Evolutionary conservation across 306 rosid genomes (phyloP).

Genomic region (Castanea crenata): DNA sequence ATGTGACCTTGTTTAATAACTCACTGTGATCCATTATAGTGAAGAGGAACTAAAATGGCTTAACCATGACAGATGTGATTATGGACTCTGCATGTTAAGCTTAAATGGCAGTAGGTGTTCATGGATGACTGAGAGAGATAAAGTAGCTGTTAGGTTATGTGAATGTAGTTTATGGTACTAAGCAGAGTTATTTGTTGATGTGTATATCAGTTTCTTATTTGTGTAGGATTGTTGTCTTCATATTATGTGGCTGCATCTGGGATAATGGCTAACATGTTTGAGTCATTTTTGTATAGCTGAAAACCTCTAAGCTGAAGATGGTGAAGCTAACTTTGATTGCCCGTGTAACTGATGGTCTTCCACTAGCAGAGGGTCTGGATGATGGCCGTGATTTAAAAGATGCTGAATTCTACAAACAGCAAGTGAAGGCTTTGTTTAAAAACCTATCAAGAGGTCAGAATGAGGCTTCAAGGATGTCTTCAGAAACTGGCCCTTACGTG

Average conservation of each 20-base stretch:
- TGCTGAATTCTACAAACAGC: slow-evolving; percentile 79
- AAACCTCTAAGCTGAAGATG: slow-evolving; percentile 56
- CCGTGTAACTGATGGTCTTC: slow-evolving; percentile 95
- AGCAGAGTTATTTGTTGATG: not conserved
- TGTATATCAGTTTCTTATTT: not conserved
- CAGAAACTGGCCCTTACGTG: slow-evolving; percentile 85
- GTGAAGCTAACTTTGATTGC: slow-evolving; percentile 97
- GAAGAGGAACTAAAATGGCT: not conserved
- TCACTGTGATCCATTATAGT: slow-evolving; percentile 6
- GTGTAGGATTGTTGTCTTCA: not conserved
- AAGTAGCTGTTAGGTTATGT: not conserved
- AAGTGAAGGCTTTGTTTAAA: slow-evolving; percentile 90
- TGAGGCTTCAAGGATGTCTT: slow-evolving; percentile 94
- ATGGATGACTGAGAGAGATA: not conserved
- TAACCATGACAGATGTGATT: not conserved
- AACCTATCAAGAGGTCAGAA: slow-evolving; percentile 83
- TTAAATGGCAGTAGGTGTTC: not conserved
- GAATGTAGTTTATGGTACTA: not conserved
- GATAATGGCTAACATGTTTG: slow-evolving; percentile 13
- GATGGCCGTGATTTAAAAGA: slow-evolving; percentile 83
- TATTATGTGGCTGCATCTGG: slow-evolving; percentile 2
- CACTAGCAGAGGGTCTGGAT: slow-evolving; percentile 88
- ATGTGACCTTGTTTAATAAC: slow-evolving; percentile 19
- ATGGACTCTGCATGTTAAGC: not conserved
- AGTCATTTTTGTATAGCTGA: slow-evolving; percentile 22